A percentile compares a stretch with the other conserved stretches of the same genome.
Evolutionary conservation across 2,329 filamentous ascomycete genomes (phyloP).

Genomic region (Trichothecium sympodiale): DNA sequence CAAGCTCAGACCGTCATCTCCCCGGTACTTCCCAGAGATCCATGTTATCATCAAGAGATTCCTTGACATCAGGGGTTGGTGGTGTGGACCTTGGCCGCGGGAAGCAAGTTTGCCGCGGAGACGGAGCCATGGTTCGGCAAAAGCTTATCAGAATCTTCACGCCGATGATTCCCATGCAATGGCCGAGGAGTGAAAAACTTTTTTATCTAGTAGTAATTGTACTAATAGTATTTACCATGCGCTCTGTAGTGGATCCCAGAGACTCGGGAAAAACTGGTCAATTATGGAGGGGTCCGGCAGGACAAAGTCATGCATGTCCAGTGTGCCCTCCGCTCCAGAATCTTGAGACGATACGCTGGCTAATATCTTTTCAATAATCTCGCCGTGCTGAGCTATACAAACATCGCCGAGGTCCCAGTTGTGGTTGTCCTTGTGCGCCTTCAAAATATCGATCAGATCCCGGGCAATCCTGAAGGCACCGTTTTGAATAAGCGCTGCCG

Average conservation of each 20-base stretch:
- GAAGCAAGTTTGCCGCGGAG: neutral
- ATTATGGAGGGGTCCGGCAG: constrained; percentile 21
- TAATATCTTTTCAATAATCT: constrained; percentile 33
- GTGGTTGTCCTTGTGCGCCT: constrained; percentile 23
- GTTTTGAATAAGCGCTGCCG: constrained; percentile 21
- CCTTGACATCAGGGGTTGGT: no score
- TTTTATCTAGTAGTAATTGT: no score
- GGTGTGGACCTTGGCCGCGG: neutral
- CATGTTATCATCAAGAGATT: no score
- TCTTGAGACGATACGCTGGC: constrained; percentile 15
- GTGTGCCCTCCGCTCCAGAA: constrained; percentile 5
- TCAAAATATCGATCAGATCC: constrained; percentile 27
- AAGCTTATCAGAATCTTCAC: no score
- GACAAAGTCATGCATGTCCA: constrained; percentile 14
- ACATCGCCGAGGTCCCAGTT: constrained; percentile 39
- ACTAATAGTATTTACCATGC: constrained; percentile 11
- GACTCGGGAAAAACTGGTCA: constrained; percentile 21
- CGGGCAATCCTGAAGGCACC: constrained; percentile 29
- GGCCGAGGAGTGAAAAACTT: no score
- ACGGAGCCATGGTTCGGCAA: no score
- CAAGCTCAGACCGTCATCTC: no score
- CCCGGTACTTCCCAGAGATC: no score
- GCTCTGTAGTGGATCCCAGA: constrained; percentile 25
- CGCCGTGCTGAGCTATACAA: constrained; percentile 34
- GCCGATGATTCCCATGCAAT: no score